phyloP scores from a whole-genome alignment of 2,329 filamentous ascomycete genomes.

The Microsporum audouinii region DNA sequence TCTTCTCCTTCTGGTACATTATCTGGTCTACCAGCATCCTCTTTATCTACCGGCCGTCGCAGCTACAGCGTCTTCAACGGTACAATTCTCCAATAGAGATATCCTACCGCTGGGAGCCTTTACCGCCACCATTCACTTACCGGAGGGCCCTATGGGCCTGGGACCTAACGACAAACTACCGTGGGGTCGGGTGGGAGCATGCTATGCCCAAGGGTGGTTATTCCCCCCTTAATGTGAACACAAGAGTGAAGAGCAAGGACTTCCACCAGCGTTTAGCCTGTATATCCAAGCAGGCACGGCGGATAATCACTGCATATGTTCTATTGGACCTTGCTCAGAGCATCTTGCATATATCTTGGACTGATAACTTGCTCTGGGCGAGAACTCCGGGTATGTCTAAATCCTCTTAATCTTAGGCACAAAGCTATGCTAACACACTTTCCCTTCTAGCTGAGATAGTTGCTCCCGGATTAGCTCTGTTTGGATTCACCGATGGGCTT shows the following conservation, averaged over 20 bases:
- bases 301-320: not conserved
- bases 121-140: not conserved
- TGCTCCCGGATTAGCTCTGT: not conserved
- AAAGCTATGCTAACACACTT: not conserved
- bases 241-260: not conserved
- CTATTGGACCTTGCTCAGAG: not conserved
- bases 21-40: not conserved
- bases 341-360: not conserved
- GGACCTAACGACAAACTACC: not conserved
- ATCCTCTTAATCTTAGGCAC: not conserved
- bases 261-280: not conserved
- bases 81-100: not conserved
- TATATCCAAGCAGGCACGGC: not conserved
- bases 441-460: not conserved
- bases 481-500: not conserved
- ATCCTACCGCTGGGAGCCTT: not conserved
- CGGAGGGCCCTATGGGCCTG: not conserved
- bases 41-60: not conserved
- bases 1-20: not conserved
- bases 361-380: not conserved
- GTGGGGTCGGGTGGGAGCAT: not conserved
- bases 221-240: not conserved
- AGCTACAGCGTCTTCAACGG: not conserved
- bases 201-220: not conserved
- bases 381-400: not conserved